These are phyloP conservation scores for Aphanomyces invadans DNA, from an alignment of 352 stramenopile genomes.

Conservation along the genomic window DNA sequence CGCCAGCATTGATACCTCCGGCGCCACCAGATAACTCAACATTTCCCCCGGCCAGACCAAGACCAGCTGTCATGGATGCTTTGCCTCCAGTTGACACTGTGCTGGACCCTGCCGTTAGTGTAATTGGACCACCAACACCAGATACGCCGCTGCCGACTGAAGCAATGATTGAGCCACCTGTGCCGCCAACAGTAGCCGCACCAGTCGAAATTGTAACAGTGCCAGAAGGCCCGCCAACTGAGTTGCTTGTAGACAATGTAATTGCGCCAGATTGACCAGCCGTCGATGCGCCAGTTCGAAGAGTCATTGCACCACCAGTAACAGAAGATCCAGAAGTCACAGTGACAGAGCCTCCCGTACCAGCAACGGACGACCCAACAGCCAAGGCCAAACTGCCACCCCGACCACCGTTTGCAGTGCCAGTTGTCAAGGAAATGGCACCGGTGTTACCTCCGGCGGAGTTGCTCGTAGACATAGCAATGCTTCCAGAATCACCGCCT, in stretches of 20 bases:
- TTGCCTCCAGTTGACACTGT: constrained; percentile 17
- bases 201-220: constrained; percentile 32
- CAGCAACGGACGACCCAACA: constrained; percentile 6
- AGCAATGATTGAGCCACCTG: constrained; percentile 31
- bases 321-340: constrained; percentile 23
- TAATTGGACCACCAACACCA: constrained; percentile 12
- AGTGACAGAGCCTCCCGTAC: constrained; percentile 11
- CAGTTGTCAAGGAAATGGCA: constrained; percentile 26
- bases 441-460: constrained; percentile 27
- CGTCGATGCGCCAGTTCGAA: neutral
- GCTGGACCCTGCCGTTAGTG: neutral
- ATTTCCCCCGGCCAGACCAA: constrained; percentile 67
- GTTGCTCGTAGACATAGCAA: constrained; percentile 28
- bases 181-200: constrained; percentile 20
- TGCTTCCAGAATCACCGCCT: constrained; percentile 29
- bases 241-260: constrained; percentile 22
- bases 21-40: constrained; percentile 70
- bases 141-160: constrained; percentile 27
- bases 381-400: constrained; percentile 7
- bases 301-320: constrained; percentile 27
- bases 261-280: constrained; percentile 18
- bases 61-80: constrained; percentile 30
- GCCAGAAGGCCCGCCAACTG: constrained; percentile 26
- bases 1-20: constrained; percentile 33
- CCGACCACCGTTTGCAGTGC: constrained; percentile 10